phyloP scores from a whole-genome alignment of 108 stramenopile species.

The Schizochytrium sp. region DNA sequence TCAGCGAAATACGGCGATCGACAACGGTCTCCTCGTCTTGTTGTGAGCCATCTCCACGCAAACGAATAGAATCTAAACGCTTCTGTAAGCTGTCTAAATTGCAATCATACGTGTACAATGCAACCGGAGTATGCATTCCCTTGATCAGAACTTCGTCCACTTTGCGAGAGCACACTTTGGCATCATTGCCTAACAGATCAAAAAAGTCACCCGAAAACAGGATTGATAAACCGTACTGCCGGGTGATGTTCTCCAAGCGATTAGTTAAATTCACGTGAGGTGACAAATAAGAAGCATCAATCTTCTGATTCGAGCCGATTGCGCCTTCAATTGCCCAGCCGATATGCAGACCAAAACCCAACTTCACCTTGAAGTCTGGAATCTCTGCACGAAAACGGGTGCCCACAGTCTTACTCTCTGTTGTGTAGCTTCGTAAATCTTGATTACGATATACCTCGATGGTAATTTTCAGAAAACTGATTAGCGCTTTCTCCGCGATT shows the following conservation, averaged over 20 bases:
- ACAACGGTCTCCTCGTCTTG: background rate
- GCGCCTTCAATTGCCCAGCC: constrained; percentile 87
- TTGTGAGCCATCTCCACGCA: background rate
- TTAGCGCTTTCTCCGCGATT: constrained; percentile 57
- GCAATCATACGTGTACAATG: constrained; percentile 48
- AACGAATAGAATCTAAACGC: background rate
- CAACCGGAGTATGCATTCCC: constrained; percentile 9
- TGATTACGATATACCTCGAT: constrained; percentile 59
- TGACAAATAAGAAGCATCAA: constrained; percentile 82
- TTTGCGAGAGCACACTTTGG: constrained; percentile 50
- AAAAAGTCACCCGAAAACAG: constrained; percentile 79
- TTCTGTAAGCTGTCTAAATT: background rate
- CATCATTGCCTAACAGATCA: constrained; percentile 67
- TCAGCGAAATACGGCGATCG: constrained; percentile 50
- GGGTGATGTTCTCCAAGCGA: constrained; percentile 79
- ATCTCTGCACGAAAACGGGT: background rate
- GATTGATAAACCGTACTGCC: constrained; percentile 77
- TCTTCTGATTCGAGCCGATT: constrained; percentile 80
- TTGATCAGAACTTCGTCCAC: constrained; percentile 36
- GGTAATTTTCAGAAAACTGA: constrained; percentile 46
- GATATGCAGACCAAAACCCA: constrained; percentile 81
- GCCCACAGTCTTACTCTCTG: background rate
- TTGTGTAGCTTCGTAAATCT: background rate
- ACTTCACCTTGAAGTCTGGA: constrained; percentile 73
- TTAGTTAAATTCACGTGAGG: constrained; percentile 82